phyloP scores from a whole-genome alignment of 768 basidiomycete species.

The Mycena galericulata region DNA sequence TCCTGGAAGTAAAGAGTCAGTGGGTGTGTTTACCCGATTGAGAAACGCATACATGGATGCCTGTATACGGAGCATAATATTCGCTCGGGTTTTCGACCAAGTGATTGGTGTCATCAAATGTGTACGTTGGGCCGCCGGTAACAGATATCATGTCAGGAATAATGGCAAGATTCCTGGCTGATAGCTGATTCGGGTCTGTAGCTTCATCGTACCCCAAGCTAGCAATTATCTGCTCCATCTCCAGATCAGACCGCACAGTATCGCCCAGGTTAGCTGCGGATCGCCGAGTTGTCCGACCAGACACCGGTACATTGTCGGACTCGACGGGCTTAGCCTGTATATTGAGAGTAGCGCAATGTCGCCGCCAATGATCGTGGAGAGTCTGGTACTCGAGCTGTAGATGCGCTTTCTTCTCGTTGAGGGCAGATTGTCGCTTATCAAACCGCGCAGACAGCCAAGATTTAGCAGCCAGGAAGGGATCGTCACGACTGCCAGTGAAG shows the following conservation, averaged over 20 bases:
- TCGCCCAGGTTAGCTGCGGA: conserved; percentile 82
- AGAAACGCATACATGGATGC: no score
- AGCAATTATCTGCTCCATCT: conserved; percentile 98
- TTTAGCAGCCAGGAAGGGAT: conserved; percentile 54
- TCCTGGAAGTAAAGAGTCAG: no score
- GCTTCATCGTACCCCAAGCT: conserved; percentile 92
- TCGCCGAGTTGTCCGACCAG: conserved; percentile 77
- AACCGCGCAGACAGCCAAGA: conserved; percentile 68
- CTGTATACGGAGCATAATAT: conserved; percentile 79
- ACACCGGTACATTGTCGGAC: conserved; percentile 52
- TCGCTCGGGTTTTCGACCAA: conserved; percentile 79
- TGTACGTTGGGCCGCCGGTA: conserved; percentile 67
- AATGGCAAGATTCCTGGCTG: conserved; percentile 83
- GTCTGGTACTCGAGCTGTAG: conserved; percentile 75
- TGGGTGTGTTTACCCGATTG: no score
- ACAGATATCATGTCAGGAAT: conserved; percentile 94
- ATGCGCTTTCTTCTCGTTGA: conserved; percentile 65
- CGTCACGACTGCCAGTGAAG: conserved; percentile 48
- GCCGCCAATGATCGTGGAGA: conserved; percentile 79
- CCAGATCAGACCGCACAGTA: conserved; percentile 92
- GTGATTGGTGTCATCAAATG: conserved; percentile 90
- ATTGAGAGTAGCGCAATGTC: conserved; percentile 78
- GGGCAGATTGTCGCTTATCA: conserved; percentile 59
- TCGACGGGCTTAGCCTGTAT: conserved; percentile 60
- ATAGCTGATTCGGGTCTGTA: conserved; percentile 92